Conservation (phyloP, 2,329 filamentous ascomycete genomes). For the Microsporum ferrugineum region DNA sequence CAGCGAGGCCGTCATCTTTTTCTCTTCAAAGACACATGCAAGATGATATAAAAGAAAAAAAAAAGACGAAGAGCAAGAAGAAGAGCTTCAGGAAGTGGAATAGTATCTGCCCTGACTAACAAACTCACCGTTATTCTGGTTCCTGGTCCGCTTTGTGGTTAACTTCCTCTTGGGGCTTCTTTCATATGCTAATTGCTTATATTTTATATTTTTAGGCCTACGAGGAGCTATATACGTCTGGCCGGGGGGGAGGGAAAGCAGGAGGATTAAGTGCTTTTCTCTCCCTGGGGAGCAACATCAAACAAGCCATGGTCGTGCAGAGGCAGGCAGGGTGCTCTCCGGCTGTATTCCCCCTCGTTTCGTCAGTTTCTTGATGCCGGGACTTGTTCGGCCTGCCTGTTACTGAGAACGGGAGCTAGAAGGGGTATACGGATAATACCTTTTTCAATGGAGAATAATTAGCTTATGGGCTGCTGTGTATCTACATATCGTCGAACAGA, state of each 20-base stretch:
- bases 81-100: not conserved
- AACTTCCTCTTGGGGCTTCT: not conserved
- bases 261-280: not conserved
- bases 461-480: not conserved
- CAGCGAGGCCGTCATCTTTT: not conserved
- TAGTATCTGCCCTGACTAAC: not conserved
- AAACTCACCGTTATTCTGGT: slow-evolving; percentile 1
- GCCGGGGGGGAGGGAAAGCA: not conserved
- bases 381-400: not conserved
- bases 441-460: not conserved
- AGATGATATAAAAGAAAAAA: not conserved
- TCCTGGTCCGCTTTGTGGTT: not conserved
- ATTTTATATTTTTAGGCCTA: not conserved
- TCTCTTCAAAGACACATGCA: not conserved
- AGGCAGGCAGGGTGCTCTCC: not conserved
- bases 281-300: not conserved
- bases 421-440: not conserved
- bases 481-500: slow-evolving; percentile 1
- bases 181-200: not conserved
- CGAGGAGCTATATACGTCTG: not conserved
- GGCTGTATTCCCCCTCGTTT: slow-evolving; percentile 1
- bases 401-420: not conserved
- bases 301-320: not conserved
- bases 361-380: not conserved
- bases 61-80: not conserved